Evolutionary conservation across 768 basidiomycete genomes (phyloP), one percentile per base, ranked within the genome.

Genomic region (Lyophyllum atratum): DNA sequence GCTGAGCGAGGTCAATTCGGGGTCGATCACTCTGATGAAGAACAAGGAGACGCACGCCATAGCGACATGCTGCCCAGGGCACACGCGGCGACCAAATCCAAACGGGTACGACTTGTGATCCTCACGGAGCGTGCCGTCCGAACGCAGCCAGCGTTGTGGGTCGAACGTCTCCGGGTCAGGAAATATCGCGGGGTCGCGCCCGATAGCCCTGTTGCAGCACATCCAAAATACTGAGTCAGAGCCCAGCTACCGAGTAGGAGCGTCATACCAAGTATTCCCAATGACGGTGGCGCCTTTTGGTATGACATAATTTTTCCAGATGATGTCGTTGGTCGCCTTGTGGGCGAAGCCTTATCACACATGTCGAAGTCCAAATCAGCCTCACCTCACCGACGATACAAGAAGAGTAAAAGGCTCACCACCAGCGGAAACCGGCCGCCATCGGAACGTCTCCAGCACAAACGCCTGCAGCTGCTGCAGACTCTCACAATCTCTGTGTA

Each of bases 61-160:
- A 7, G 81, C 87, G 33, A 90, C 80, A 65, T 86, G 80, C 62
- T 83, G 81, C 0, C 87, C 87, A 0, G 86, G 86, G 56, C 87
- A 90, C 4, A 87, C 76, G n/a, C 86, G 83, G 21, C 83, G 68
- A 14, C 84, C 85, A 52, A 84, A 85, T 1, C 85, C 85, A 52
- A 85, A 87, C 26, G 78, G 71, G 51, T 77, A 85, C 25, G 76
- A 72, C 61, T 77, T 81, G 39, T 84, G 62, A 54, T 85, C 84
- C 11, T 83, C 80, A n/a, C 76, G 73, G 17, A 86, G 50, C 26
- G 66, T 72, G 0, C 80, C 80, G 7, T 77, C 70, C 14, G 67
- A 59, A 10, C 68, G 73, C 22, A 86, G 51, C 85, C 85, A 89
- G 33, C 85, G 73, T 59, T 81, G 77, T 1, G 85, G 85, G 40